Evolutionary conservation across 768 basidiomycete species (phyloP).

Genomic region (Russula abietina): DNA sequence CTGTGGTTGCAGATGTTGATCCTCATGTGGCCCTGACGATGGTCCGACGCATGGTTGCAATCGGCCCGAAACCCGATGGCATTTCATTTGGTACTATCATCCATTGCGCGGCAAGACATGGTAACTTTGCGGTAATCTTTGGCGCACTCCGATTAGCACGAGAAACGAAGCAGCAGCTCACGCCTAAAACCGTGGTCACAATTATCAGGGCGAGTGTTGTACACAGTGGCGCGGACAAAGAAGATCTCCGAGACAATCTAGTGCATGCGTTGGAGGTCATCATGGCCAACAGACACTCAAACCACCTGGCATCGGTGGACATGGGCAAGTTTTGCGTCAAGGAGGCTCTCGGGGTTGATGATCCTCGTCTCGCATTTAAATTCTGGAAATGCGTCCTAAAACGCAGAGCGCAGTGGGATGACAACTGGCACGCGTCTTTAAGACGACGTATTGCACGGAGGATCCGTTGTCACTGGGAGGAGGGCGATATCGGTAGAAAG

Average conservation of each 20-base stretch:
- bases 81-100: constrained; percentile 58
- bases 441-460: constrained; percentile 39
- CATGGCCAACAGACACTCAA: constrained; percentile 33
- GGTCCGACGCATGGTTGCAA: constrained; percentile 45
- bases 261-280: constrained; percentile 40
- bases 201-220: constrained; percentile 24
- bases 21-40: constrained; percentile 43
- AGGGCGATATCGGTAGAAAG: constrained; percentile 29
- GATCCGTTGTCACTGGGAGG: constrained; percentile 31
- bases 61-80: constrained; percentile 46
- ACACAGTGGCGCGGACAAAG: constrained; percentile 26
- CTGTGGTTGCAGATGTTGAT: constrained; percentile 45
- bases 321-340: constrained; percentile 48
- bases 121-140: constrained; percentile 40
- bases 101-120: constrained; percentile 46
- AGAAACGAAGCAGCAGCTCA: constrained; percentile 36
- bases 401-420: constrained; percentile 42
- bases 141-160: constrained; percentile 39
- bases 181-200: constrained; percentile 41
- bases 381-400: constrained; percentile 53
- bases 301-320: constrained; percentile 38
- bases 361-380: constrained; percentile 48
- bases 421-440: constrained; percentile 39
- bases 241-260: constrained; percentile 34
- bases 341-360: constrained; percentile 43